A percentile compares a stretch with the other conserved stretches of the same genome.
Evolutionary conservation across 108 stramenopile species (phyloP).

Genomic region (Fistulifera pelliculosa): DNA sequence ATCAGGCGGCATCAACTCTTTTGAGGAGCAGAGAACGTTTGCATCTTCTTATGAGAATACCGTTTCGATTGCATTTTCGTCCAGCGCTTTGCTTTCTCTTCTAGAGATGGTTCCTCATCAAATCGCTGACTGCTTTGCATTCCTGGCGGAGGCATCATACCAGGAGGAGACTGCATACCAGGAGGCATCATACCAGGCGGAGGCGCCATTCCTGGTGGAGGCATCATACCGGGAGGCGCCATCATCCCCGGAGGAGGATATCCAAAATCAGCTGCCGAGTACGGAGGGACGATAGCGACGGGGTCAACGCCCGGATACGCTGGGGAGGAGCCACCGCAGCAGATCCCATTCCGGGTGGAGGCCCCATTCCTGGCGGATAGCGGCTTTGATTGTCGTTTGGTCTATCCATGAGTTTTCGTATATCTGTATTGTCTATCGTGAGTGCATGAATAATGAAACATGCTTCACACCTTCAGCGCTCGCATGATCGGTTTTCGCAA

Average conservation of each 20-base stretch:
- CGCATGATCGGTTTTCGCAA: too few species aligned
- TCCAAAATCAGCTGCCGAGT: too few species aligned
- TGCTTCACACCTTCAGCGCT: too few species aligned
- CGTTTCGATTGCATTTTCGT: conserved; percentile 67
- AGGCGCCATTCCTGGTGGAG: conserved; percentile 35
- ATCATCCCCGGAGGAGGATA: conserved; percentile 4
- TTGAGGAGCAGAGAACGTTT: conserved; percentile 68
- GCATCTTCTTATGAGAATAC: conserved; percentile 66
- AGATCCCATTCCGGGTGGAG: conserved; percentile 1
- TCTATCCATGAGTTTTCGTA: too few species aligned
- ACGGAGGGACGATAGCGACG: not conserved
- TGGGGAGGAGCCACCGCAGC: not conserved
- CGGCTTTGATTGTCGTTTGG: not conserved
- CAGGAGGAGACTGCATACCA: conserved; percentile 34
- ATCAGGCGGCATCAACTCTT: conserved; percentile 91
- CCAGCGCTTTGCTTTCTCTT: conserved; percentile 85
- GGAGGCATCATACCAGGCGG: conserved; percentile 26
- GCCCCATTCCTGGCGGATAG: conserved; percentile 2
- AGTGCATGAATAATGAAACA: too few species aligned
- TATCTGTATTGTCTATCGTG: too few species aligned
- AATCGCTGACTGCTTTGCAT: conserved; percentile 5
- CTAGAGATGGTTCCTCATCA: conserved; percentile 27
- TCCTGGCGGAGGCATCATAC: conserved; percentile 26
- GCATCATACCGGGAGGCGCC: conserved; percentile 16
- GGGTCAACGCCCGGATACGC: not conserved